These are phyloP conservation scores for Cnidoscolus chayamansa DNA, from an alignment of 441 rosid species.

Conservation along the genomic window DNA sequence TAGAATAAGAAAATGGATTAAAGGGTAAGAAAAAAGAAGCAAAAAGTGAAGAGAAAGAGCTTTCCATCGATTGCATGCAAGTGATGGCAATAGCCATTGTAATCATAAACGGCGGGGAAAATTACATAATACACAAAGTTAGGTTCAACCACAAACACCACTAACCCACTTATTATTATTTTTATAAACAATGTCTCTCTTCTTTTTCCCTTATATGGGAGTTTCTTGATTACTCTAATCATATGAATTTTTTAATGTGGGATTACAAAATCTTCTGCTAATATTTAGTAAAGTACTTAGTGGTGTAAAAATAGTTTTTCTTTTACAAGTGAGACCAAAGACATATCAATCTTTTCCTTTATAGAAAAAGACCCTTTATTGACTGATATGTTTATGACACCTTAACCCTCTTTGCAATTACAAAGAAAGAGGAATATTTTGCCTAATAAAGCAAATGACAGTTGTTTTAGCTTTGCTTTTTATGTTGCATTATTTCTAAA, in stretches of 20 bases:
- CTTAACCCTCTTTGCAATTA: slow-evolving; percentile 24
- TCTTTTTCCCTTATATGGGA: too few relatives aligned
- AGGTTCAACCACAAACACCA: background rate
- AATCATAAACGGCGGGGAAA: background rate
- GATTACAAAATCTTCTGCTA: slow-evolving; percentile 7
- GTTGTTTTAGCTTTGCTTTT: slow-evolving; percentile 40
- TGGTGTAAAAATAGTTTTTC: slow-evolving; percentile 24
- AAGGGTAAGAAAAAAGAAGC: slow-evolving; percentile 11
- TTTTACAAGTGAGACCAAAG: too few relatives aligned
- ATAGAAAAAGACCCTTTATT: slow-evolving; percentile 23
- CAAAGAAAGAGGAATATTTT: slow-evolving; percentile 23
- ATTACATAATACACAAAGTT: background rate
- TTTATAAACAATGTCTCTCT: too few relatives aligned
- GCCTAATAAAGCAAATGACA: slow-evolving; percentile 47
- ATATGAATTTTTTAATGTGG: too few relatives aligned
- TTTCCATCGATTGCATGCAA: slow-evolving; percentile 20
- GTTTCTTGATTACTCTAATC: too few relatives aligned
- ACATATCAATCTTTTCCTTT: slow-evolving; percentile 9
- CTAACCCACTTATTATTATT: background rate
- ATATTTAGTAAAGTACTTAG: slow-evolving; percentile 29
- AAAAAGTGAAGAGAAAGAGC: slow-evolving; percentile 6
- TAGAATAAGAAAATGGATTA: background rate
- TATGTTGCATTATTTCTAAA: slow-evolving; percentile 12
- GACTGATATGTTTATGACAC: slow-evolving; percentile 27
- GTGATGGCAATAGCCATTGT: background rate